Evolutionary conservation across 2,329 filamentous ascomycete genomes (phyloP), one percentile per base, ranked within the genome.

Genomic region (Atkinsonella texensis): DNA sequence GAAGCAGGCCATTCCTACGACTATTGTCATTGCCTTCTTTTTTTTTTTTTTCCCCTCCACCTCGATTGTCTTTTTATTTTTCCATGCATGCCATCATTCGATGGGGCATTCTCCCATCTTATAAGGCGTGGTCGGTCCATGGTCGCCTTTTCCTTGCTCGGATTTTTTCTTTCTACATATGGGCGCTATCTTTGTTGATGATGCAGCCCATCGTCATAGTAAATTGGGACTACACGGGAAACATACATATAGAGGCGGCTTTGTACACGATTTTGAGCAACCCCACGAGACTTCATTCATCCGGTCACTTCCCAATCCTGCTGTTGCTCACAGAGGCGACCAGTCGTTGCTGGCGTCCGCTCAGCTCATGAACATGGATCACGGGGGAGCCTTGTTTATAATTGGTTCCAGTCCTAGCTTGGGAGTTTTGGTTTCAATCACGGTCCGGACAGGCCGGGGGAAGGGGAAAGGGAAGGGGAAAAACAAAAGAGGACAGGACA

Each of bases 211-310:
- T 38, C 31, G 28, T 50, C 48, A 45, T 41, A 50, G 31, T 28
- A 28, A 32, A n/a, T 17, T 12, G 43, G 28, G 28, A 41, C 9
- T 12, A n/a, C 28, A 18, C 5, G 48, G 41, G 32, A 31, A 12
- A 12, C 23, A 45, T 23, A 48, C 45, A 32, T 32, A 28, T 35
- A 48, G 32, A 51, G 40, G 45, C 41, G 39, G 48, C 40, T 32
- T 28, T 41, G 20, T 50, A 53, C 48, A 48, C 40, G 52, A 38
- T 51, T 46, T 20, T 38, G 28, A 20, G 52, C 52, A 40, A 48
- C 41, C 48, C 51, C 39, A 58, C 28, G 31, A 48, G 11, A 20
- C 28, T 20, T 28, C 39, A 12, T 32, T 45, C 12, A 43, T 23
- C 11, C n/a, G 41, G 17, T 7, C 3, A 23, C 18, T 20, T 13